Evolutionary conservation across 2,329 filamentous ascomycete species (phyloP).

Genomic region (Coniochaeta hoffmannii): DNA sequence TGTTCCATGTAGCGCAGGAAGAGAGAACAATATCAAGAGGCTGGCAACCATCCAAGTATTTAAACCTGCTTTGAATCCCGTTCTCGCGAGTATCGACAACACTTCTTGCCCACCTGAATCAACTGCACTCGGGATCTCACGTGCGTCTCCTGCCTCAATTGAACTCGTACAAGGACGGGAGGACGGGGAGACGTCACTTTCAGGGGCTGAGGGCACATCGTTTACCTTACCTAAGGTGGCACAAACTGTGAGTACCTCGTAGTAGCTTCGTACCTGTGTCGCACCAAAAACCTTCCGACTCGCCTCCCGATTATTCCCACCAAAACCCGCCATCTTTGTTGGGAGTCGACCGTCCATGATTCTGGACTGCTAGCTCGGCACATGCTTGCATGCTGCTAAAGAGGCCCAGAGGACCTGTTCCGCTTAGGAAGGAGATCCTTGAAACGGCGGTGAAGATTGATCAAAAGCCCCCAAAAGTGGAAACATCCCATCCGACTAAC

Average conservation of each 20-base stretch:
- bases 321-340: neutral
- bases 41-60: no score
- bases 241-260: neutral
- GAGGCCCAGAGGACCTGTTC: neutral
- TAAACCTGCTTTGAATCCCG: no score
- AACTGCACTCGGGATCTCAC: no score
- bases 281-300: neutral
- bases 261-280: no score
- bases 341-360: neutral
- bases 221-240: neutral
- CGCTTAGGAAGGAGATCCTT: neutral
- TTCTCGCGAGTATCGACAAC: no score
- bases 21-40: neutral
- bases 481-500: neutral
- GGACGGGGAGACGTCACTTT: neutral
- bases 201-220: neutral
- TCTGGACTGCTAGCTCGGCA: neutral
- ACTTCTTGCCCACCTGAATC: no score
- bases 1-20: neutral
- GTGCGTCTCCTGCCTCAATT: no score
- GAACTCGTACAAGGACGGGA: no score
- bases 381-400: neutral
- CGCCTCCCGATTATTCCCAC: neutral
- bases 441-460: conserved; percentile 7
- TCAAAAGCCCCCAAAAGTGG: conserved; percentile 3